Evolutionary conservation across 441 rosid genomes (phyloP), one percentile per base, ranked within the genome.

Genomic region (Aleurites moluccanus): DNA sequence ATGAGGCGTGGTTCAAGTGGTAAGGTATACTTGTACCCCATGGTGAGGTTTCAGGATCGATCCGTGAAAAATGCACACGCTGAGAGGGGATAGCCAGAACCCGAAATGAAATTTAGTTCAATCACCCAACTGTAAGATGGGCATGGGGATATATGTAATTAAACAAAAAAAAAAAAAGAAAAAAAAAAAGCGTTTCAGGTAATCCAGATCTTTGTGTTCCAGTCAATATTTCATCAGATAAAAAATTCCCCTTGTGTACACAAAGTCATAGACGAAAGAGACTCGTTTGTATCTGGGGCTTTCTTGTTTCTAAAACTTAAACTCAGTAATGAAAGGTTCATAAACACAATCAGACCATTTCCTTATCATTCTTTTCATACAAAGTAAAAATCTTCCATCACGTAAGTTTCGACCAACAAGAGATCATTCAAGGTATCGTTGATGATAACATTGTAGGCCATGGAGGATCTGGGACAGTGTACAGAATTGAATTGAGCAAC

Each of bases 381-480:
- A 87, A 89, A 40, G 84, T 90, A 20, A 95, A 91, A 83, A 91
- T 90, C 80, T 95, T 93, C 90, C 99, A 92, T 73, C 85, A 89
- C 53, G 80, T 91, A 79, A 90, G 80, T 76, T 88, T 91, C 21
- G 87, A 92, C 64, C 92, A 81, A 74, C 84, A 80, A 18, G 96
- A 95, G 88, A 88, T 95, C 81, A 45, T 82, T 1, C 92, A 89
- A 71, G 86, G 94, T 60, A 83, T 95, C 86, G 83, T 86, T 47
- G 89, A 88, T 59, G 88, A 95, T 81, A 91, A 95, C 87, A 91
- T 87, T 21, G 94, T 91, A 68, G 99, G 98, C 7, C 93, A 83
- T 64, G 98, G 99, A 70, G 97, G 98, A 61, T 90, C 92, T 0
- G 96, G 99, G 61, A 86, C 89, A 4, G 99, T 95, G 68, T 91